Evolutionary conservation across 768 basidiomycete species (phyloP), one percentile per base, ranked within the genome.

Genomic region (Boletus huronensis): DNA sequence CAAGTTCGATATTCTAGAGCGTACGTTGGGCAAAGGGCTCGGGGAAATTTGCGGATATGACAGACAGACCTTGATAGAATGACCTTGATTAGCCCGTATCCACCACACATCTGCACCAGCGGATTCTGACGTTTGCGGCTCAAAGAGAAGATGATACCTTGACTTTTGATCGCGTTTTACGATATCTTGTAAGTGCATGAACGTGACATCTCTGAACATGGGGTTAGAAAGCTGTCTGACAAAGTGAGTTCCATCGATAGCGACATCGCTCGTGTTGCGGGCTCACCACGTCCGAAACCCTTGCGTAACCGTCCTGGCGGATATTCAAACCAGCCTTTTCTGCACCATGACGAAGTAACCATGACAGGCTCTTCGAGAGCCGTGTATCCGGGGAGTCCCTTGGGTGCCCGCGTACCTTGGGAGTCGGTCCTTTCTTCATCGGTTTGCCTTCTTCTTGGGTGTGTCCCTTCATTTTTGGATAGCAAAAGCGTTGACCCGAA

Each of bases 71-170:
- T 85, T 81, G 43, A 96, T 75, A 0, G 91, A 88, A 72, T 95
- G 93, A 0, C 93, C 93, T 70, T 95, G 93, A 61, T 90, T 93
- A 8, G 93, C 93, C 34, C 87, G 79, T 60, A 95, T 92, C 86
- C 87, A 90, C 89, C 90, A 90, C n/a, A 77, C 67, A 9, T 77
- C 73, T 5, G 62, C 31, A 50, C 61, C 63, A 25, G 66, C 47
- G 31, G 69, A 63, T 51, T 58, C 68, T n/a, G 64, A 46, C 19
- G 59, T 45, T 52, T 75, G 73, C 21, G 75, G 70, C 59, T 91
- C 88, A 34, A 75, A 68, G 11, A 82, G 47, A 54, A 88, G 73
- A 65, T 79, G 79, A 62, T 80, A 90, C 58, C 88, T 77, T 52
- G 79, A 77, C 69, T 89, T 95, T 55, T 75, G 69, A 64, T 94